Conservation (phyloP, 768 basidiomycete species). For the Pleurotus platypus region DNA sequence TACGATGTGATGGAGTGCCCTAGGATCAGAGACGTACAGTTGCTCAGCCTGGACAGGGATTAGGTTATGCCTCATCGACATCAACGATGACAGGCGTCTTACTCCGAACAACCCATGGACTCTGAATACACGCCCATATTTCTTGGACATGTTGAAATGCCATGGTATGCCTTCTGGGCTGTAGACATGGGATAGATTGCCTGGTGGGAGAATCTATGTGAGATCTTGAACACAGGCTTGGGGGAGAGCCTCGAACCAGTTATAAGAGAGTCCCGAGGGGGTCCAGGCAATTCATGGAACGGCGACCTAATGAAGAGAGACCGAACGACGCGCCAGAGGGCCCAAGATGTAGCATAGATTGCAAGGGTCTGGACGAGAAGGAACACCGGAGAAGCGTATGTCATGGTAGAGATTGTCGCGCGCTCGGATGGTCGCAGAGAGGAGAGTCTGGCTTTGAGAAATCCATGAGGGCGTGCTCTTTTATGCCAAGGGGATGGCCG, state of each 20-base stretch:
- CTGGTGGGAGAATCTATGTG: conserved; percentile 6
- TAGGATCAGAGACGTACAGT: conserved; percentile 5
- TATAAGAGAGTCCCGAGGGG: conserved; percentile 7
- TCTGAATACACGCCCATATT: conserved; percentile 6
- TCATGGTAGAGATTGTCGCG: background rate
- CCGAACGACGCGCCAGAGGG: conserved; percentile 3
- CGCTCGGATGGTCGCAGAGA: background rate
- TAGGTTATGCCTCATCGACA: too few relatives aligned
- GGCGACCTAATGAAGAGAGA: conserved; percentile 5
- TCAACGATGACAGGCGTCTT: background rate
- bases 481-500: conserved; percentile 9
- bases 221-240: background rate
- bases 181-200: conserved; percentile 3
- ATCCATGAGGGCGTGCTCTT: background rate
- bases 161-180: conserved; percentile 7
- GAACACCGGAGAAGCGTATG: background rate
- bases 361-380: conserved; percentile 1
- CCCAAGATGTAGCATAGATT: conserved; percentile 5
- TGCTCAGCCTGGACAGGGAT: conserved; percentile 1
- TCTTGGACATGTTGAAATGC: conserved; percentile 7
- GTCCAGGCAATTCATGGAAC: conserved; percentile 8
- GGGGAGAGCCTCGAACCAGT: conserved; percentile 4
- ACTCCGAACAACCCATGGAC: conserved; percentile 6
- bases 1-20: conserved; percentile 4
- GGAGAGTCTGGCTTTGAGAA: background rate